Evolutionary conservation across 805 yeast species (phyloP), one percentile per base, ranked within the genome.

Genomic region (Candida adriatica): DNA sequence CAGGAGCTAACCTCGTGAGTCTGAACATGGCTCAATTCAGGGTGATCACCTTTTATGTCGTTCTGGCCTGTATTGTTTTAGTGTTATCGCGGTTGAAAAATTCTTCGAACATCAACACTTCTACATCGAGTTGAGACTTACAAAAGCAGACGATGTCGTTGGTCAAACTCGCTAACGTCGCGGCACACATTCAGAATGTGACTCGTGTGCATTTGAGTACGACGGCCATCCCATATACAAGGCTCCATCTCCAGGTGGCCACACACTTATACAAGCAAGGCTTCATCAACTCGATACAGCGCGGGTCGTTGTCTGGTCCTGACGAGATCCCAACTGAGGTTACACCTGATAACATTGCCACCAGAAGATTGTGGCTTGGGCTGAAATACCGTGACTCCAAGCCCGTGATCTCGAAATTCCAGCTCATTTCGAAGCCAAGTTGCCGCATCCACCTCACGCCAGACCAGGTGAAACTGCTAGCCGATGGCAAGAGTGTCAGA

Each of bases 161-260:
- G 33, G 94, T 82, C 30, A 80, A 78, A 43, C 68, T 92, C 40
- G 92, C 90, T 10, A 73, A 86, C 61, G 68, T 82, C 26, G 84
- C 95, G 53, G 77, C 94, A 15, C 97, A 90, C 53, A 55, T 92
- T 41, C 94, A 86, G 57, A 92, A 92, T 60, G 85, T 90, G 46
- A 70, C 84, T 11, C 71, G 80, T 55, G 90, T 84, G 29, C 74
- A 75, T 49, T 61, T 76, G 26, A 70, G 90, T 8, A 56, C 79
- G 37, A 85, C 96, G 0, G 72, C 86, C 13, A 70, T 92, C 13
- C 96, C 95, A 16, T 82, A 79, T 63, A 73, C 88, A 10, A 77
- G 80, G 46, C 64, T 86, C 46, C 94, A 90, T 56, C 66, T 92
- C 34, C 86, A 82, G 49, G 70, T 92, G 29, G 85, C 94, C 10